Conservation (phyloP, 441 rosid genomes). For the Cnidoscolus chayamansa region DNA sequence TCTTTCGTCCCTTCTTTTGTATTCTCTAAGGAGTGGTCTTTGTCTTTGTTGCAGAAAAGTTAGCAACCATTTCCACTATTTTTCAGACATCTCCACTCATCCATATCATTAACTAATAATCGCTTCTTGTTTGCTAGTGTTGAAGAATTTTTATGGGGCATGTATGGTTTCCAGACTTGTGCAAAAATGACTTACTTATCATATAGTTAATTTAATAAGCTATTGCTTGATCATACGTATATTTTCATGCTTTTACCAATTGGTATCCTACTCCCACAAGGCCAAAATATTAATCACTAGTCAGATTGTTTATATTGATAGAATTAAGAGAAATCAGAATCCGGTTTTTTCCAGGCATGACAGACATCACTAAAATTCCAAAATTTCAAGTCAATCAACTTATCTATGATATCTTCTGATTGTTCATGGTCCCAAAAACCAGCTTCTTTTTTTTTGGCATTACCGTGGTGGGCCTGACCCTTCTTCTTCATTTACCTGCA, state of each 20-base stretch:
- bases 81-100: slow-evolving; percentile 13
- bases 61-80: slow-evolving; percentile 29
- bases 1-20: slow-evolving; percentile 48
- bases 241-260: no score
- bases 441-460: not conserved
- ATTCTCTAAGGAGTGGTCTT: slow-evolving; percentile 42
- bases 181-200: not conserved
- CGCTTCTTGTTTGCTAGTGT: no score
- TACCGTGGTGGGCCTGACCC: not conserved
- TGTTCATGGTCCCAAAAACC: not conserved
- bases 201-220: no score
- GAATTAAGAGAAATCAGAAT: not conserved
- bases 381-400: no score
- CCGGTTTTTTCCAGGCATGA: not conserved
- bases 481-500: not conserved
- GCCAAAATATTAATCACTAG: no score
- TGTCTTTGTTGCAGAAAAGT: slow-evolving; percentile 38
- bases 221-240: no score
- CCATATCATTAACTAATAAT: slow-evolving; percentile 16
- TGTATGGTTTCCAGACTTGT: not conserved
- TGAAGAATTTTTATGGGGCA: not conserved
- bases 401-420: not conserved
- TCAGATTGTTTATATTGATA: no score
- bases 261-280: no score
- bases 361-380: not conserved